Percentiles rank a stretch among this genome's conserved stretches.
These are phyloP conservation scores for Viola odorata DNA, from an alignment of 345 rosid genomes.

Conservation along the genomic window DNA sequence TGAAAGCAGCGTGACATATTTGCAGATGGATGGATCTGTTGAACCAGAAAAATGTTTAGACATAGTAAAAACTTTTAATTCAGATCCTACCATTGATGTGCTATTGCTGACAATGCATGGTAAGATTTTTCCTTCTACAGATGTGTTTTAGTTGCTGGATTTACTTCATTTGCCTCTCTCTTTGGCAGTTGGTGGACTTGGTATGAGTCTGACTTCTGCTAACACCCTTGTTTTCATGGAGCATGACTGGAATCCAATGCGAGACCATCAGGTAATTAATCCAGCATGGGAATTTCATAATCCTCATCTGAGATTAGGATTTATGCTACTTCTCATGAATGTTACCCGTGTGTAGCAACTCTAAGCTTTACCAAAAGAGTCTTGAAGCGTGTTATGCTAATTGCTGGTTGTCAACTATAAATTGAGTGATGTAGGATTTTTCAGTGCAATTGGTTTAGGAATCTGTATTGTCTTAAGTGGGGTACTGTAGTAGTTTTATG, in stretches of 20 bases:
- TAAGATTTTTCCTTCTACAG: constrained; percentile 22
- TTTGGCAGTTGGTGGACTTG: constrained; percentile 91
- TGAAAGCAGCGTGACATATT: constrained; percentile 74
- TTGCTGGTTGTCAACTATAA: too few relatives aligned
- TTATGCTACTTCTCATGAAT: too few relatives aligned
- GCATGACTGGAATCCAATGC: constrained; percentile 99
- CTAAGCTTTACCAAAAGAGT: too few relatives aligned
- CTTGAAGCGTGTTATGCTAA: too few relatives aligned
- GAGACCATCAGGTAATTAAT: constrained; percentile 80
- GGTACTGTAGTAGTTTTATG: too few relatives aligned
- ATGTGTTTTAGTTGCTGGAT: neutral
- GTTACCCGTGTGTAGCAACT: too few relatives aligned
- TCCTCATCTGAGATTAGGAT: too few relatives aligned
- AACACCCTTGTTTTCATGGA: constrained; percentile 98
- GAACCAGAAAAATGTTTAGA: constrained; percentile 89
- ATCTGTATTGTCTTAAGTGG: too few relatives aligned
- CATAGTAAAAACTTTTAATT: constrained; percentile 92
- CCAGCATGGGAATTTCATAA: too few relatives aligned
- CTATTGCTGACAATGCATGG: constrained; percentile 96
- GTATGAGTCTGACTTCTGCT: constrained; percentile 96
- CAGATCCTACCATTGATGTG: constrained; percentile 96
- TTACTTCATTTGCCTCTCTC: constrained; percentile 9
- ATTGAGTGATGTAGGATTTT: too few relatives aligned
- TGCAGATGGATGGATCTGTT: constrained; percentile 97
- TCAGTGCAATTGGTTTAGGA: too few relatives aligned